Conservation (phyloP, 2,329 filamentous ascomycete species). For the Keithomyces neogunnii region DNA sequence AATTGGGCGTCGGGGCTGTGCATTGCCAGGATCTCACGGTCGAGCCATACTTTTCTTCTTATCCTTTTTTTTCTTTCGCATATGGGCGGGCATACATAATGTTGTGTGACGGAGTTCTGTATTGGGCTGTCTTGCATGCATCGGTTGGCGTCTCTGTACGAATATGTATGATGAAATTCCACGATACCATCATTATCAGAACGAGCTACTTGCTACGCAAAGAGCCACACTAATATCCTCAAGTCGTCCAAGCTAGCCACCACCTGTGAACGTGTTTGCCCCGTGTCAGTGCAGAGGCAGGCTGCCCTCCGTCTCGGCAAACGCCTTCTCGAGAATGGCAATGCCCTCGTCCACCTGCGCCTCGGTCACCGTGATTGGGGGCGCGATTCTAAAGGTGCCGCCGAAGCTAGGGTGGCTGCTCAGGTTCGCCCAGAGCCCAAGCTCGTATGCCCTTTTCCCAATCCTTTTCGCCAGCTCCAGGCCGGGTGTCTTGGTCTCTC, state of each 20-base stretch:
- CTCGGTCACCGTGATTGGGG: constrained; percentile 48
- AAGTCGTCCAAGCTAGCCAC: neutral
- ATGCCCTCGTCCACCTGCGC: constrained; percentile 43
- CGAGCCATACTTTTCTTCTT: neutral
- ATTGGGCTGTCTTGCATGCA: neutral
- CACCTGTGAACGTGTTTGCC: neutral
- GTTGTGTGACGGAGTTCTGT: neutral
- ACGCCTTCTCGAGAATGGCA: constrained; percentile 47
- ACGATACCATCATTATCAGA: neutral
- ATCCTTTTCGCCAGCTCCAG: constrained; percentile 38
- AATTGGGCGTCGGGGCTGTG: neutral
- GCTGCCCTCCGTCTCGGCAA: constrained; percentile 26
- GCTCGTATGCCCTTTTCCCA: constrained; percentile 36
- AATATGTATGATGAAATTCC: neutral
- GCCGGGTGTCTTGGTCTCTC: constrained; percentile 36
- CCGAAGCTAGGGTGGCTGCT: constrained; percentile 45
- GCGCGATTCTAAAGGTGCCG: constrained; percentile 50
- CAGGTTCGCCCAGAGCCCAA: constrained; percentile 50
- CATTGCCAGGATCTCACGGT: neutral
- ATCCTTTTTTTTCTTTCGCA: too few relatives aligned
- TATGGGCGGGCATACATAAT: too few relatives aligned
- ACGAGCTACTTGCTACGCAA: neutral
- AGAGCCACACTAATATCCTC: neutral
- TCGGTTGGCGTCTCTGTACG: neutral
- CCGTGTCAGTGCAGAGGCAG: constrained; percentile 17